Base-by-base conservation (phyloP, 306 rosid species). In the Begonia fuchsioides region DNA sequence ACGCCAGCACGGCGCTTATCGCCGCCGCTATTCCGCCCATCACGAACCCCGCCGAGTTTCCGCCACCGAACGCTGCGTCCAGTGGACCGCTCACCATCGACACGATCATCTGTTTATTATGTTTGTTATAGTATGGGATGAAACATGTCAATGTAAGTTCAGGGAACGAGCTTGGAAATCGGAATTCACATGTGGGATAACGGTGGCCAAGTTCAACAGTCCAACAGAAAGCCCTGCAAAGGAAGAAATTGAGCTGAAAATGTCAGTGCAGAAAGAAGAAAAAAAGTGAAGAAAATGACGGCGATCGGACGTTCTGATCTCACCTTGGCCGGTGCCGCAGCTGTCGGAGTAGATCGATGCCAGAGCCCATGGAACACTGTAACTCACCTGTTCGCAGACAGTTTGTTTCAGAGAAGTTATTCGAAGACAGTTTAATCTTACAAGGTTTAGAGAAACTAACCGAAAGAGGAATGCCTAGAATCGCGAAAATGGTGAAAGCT, bases 21-120 rank as follows among this genome's bases (percentile, higher is more conserved):
- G 68, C 57, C 0, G 97, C 90, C 0, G 95, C 68, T 15, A 90
- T 40, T 0, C 81, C 93, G 0, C 78, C 97, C 56, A 73, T 75
- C 56, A 90, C 80, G 17, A 90, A 90, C 1, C 95, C 97, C 0
- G 97, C 93, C 53, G 84, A 56, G 66, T 90, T 90, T 0, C 97
- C 93, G 0, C 93, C 97, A 1, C 95, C 93, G 38, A 90, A 84
- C 9, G 59, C 51, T 1, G 62, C 77, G 55, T 90, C 95, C 77
- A 80, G 73, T 0, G 80, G 86, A 49, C 97, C 93, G 52, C 93
- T 84, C 7, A 40, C 15, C 13, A 85, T 70, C 0, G 95, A 90
- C 8, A 90, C 82, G 7, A 90, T 5, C 82, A 84, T 81, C 84
- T 40, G 6, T 40, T 19, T 19, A 19, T 19, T 19, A 19, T 19